Evolutionary conservation across 352 stramenopile genomes (phyloP), one percentile per base, ranked within the genome.

Genomic region (Globisporangium spiculum): DNA sequence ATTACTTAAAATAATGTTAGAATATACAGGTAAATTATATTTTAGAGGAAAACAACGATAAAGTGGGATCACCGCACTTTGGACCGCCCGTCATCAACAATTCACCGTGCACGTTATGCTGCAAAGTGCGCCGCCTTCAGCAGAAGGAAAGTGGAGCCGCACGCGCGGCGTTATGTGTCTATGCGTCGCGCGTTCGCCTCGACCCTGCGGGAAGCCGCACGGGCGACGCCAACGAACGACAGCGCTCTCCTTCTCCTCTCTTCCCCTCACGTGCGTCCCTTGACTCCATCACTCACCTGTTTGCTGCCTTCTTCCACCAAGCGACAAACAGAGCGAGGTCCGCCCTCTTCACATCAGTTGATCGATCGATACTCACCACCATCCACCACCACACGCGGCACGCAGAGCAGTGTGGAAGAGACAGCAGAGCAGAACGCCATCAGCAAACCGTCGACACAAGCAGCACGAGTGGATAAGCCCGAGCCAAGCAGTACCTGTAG

Each of bases 171-270:
- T 16, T 50, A 50, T 50, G 41, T 50, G 41, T 52, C 16, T 50
- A 50, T 22, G 41, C n/a, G 41, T 52, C 44, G 44, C 44, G 6
- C 7, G 18, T 18, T 52, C 44, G 44, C 44, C 16, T 46, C 14
- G 38, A 0, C 6, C 18, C 7, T 52, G 44, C 44, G 44, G 44
- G 44, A 52, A 52, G 44, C 44, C 44, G 4, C 24, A 6, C 4
- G 30, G 27, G 18, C 55, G 55, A 44, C 55, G 55, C 54, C 54
- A 60, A 41, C 27, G 54, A 60, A 44, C 27, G 54, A 60, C 26
- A 34, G 27, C 10, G 38, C 38, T 46, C 20, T 26, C 48, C 12
- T 30, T 27, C 24, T 10, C 24, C n/a, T 20, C 53, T 4, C 12
- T 36, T 27, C 7, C 4, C 22, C 7, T 14, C 5, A n/a, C 52